phyloP scores from a whole-genome alignment of 1,284 basidiomycete genomes.

The Tranzscheliella williamsii region DNA sequence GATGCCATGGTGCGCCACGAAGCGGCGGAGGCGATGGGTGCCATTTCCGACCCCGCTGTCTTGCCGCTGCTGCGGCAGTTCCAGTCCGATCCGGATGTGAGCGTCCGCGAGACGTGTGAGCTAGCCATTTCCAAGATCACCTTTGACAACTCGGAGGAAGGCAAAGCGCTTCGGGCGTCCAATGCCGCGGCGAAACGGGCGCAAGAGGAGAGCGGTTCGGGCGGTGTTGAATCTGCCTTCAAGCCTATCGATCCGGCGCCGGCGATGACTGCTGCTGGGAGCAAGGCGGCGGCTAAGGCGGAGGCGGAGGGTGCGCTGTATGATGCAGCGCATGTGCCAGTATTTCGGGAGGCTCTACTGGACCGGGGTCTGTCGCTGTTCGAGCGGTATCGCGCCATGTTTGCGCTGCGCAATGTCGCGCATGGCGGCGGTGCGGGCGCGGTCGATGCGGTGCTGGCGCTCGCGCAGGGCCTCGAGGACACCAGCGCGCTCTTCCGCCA shows the following conservation, averaged over 20 bases:
- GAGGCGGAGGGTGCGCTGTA: constrained; percentile 16
- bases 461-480: constrained; percentile 80
- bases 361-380: constrained; percentile 78
- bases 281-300: constrained; percentile 31
- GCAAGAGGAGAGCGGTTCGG: constrained; percentile 14
- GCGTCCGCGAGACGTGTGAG: constrained; percentile 95
- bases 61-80: constrained; percentile 76
- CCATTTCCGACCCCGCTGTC: constrained; percentile 75
- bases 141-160: constrained; percentile 72
- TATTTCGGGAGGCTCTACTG: constrained; percentile 72
- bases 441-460: constrained; percentile 76
- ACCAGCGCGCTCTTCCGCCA: constrained; percentile 45
- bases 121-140: constrained; percentile 93
- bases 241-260: constrained; percentile 95
- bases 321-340: constrained; percentile 62
- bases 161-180: constrained; percentile 51
- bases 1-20: constrained; percentile 99
- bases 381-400: constrained; percentile 97
- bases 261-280: constrained; percentile 57
- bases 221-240: constrained; percentile 64
- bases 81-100: constrained; percentile 73
- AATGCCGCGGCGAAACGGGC: constrained; percentile 15
- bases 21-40: constrained; percentile 97
- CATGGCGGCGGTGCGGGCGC: constrained; percentile 45
- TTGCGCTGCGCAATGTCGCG: constrained; percentile 72